Base-by-base conservation (phyloP, 192 early-diverging fungal species). In the Umbelopsis ramanniana region DNA sequence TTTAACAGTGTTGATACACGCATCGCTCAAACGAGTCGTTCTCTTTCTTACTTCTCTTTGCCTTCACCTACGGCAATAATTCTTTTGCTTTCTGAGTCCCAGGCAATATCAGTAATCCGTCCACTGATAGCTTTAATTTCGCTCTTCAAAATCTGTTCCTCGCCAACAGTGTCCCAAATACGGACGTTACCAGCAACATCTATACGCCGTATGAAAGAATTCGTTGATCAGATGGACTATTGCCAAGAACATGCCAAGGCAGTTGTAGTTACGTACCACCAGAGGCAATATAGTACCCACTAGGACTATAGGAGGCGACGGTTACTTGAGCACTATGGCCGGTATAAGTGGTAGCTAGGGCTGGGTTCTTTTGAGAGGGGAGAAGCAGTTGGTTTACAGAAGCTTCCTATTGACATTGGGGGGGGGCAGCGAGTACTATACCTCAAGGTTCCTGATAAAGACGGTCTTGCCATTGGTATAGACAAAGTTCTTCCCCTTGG, bases 51-150 rank as follows among this genome's bases (percentile, higher is more conserved):
- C 85, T 82, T 83, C 74, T 94, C 94, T 78, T 89, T 94, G 66
- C 97, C 97, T 54, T 96, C 93, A 55, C 97, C 97, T 4, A 97
- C 97, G 23, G 93, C 97, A 79, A 99, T 90, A n/a, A 99, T 80
- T 26, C 97, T 89, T 84, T 99, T 94, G 84, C 92, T 95, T 71
- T 99, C 97, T 55, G 83, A 83, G 85, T 97, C 96, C 97, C 97
- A 99, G 7, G 91, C 89, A 54, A 99, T 74, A 76, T 99, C 97
- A 73, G 85, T 92, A 66, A 99, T 85, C 67, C 84, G 87, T 11
- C 92, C 96, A n/a, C 81, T 72, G 74, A 93, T 85, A 22, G 92
- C 87, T 50, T 83, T 87, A 33, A 88, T 89, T 77, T 98, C 94
- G 69, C 88, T 88, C 78, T 97, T 98, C 68, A 97, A 76, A 37